Percentiles rank a stretch among this genome's conserved stretches.
Conservation (phyloP, 2,329 filamentous ascomycete genomes). For the Hypoxylon sp. region DNA sequence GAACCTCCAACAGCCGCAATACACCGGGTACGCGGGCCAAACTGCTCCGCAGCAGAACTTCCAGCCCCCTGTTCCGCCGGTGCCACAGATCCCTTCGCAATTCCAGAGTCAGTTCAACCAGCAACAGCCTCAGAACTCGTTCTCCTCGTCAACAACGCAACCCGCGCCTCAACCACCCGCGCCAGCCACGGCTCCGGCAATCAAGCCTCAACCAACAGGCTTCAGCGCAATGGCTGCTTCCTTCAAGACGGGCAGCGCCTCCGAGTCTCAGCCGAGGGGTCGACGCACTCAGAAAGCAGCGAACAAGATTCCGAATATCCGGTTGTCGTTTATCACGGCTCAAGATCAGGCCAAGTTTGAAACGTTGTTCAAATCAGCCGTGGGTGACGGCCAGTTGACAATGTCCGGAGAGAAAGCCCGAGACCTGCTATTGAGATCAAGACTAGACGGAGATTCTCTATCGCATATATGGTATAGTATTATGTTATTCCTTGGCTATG, state of each 20-base stretch:
- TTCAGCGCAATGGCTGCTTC: slow-evolving; percentile 77
- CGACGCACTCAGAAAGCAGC: slow-evolving; percentile 65
- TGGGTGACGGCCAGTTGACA: slow-evolving; percentile 84
- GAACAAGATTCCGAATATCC: slow-evolving; percentile 91
- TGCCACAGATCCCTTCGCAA: slow-evolving; percentile 71
- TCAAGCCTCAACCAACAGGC: slow-evolving; percentile 75
- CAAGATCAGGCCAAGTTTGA: slow-evolving; percentile 97
- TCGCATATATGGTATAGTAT: slow-evolving; percentile 87
- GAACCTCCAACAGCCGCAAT: slow-evolving; percentile 63
- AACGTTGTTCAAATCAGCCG: slow-evolving; percentile 95
- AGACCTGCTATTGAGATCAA: slow-evolving; percentile 89
- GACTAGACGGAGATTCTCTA: slow-evolving; percentile 86
- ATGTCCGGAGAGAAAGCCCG: slow-evolving; percentile 93
- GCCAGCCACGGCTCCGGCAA: slow-evolving; percentile 68
- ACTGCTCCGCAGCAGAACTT: slow-evolving; percentile 70
- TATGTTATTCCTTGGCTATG: slow-evolving; percentile 1
- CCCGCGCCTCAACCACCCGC: slow-evolving; percentile 62
- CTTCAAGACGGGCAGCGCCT: slow-evolving; percentile 67
- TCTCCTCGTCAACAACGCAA: slow-evolving; percentile 65
- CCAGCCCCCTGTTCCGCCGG: slow-evolving; percentile 69
- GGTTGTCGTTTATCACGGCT: slow-evolving; percentile 95
- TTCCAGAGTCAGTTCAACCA: slow-evolving; percentile 71
- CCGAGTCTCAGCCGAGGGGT: slow-evolving; percentile 59
- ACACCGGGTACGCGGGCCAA: slow-evolving; percentile 60
- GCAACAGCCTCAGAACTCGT: slow-evolving; percentile 62